Evolutionary conservation across 2,329 filamentous ascomycete species (phyloP).

Genomic region (Colletotrichum noveboracense): DNA sequence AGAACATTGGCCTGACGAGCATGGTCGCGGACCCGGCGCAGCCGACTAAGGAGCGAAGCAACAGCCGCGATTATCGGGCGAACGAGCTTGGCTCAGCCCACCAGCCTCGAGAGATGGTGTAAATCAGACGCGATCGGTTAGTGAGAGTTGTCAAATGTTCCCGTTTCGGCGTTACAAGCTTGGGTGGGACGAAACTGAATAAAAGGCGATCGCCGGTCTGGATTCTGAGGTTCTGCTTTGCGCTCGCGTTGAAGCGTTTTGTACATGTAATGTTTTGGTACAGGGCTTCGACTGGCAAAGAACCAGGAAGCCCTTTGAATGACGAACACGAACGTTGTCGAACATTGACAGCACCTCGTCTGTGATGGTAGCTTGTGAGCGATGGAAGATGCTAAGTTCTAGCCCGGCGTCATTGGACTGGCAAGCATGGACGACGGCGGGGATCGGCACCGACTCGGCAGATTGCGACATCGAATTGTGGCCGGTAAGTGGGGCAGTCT

Average conservation of each 20-base stretch:
- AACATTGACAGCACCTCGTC: not conserved
- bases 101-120: slow-evolving; percentile 21
- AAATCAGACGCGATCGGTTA: not conserved
- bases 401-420: not conserved
- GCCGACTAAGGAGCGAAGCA: slow-evolving; percentile 14
- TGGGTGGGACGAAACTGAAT: not conserved
- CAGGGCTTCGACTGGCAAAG: not conserved
- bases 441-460: slow-evolving; percentile 15
- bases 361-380: not conserved
- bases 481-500: not conserved
- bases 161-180: not conserved
- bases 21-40: slow-evolving; percentile 13
- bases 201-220: not conserved
- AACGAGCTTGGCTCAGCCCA: slow-evolving; percentile 18
- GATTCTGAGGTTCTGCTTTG: not conserved
- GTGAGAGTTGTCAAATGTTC: not conserved
- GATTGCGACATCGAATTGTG: not conserved
- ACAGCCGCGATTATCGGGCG: slow-evolving; percentile 15
- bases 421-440: not conserved
- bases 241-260: not conserved
- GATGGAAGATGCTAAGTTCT: not conserved
- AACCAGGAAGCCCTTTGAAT: not conserved
- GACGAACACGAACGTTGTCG: not conserved
- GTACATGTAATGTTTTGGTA: slow-evolving; percentile 1
- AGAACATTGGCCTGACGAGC: slow-evolving; percentile 17